Conservation (phyloP, 257 asterid genomes). For the Pogostemon cablin region DNA sequence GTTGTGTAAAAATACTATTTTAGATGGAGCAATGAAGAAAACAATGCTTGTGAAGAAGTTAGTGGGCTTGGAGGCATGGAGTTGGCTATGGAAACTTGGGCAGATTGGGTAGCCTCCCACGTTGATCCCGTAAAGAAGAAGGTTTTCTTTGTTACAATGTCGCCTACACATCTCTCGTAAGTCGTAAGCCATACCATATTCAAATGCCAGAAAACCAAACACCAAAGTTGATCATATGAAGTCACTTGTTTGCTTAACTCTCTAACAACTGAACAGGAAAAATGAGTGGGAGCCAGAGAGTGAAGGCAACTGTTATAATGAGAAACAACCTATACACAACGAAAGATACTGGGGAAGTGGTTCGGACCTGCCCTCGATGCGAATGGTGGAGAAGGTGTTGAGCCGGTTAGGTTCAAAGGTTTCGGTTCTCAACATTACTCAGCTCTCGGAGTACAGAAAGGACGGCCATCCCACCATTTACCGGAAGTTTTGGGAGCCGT, state of each 20-base stretch:
- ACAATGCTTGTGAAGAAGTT: slow-evolving; percentile 73
- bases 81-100: slow-evolving; percentile 94
- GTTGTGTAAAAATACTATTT: slow-evolving; percentile 6
- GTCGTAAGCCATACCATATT: slow-evolving; percentile 46
- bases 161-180: slow-evolving; percentile 87
- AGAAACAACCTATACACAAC: slow-evolving; percentile 61
- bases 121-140: slow-evolving; percentile 63
- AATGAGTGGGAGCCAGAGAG: slow-evolving; percentile 72
- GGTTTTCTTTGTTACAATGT: slow-evolving; percentile 92
- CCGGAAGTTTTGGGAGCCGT: slow-evolving; percentile 90
- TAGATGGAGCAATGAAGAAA: slow-evolving; percentile 80
- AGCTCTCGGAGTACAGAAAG: slow-evolving; percentile 85
- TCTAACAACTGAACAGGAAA: slow-evolving; percentile 49
- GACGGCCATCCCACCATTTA: slow-evolving; percentile 91
- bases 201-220: not conserved
- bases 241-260: not conserved
- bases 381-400: slow-evolving; percentile 62
- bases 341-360: slow-evolving; percentile 73
- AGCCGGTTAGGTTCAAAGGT: slow-evolving; percentile 64
- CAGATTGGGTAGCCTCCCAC: slow-evolving; percentile 67
- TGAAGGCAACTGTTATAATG: slow-evolving; percentile 82
- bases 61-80: slow-evolving; percentile 86
- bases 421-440: slow-evolving; percentile 70
- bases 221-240: not conserved
- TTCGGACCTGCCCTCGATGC: slow-evolving; percentile 78